Base-by-base conservation (phyloP, 768 basidiomycete genomes). In the Boletus barrowsii region DNA sequence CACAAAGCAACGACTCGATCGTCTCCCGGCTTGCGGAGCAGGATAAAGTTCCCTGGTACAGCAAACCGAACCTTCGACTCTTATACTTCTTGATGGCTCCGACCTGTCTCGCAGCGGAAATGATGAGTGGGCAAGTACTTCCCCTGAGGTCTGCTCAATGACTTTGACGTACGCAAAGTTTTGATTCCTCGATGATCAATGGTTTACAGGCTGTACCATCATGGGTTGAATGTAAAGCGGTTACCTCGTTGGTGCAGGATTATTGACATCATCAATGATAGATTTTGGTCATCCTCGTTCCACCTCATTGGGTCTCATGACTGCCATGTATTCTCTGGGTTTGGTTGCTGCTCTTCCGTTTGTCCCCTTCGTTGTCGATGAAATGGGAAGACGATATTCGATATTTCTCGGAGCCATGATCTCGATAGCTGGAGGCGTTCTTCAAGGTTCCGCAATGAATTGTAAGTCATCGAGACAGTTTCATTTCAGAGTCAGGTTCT, bases 71-170 rank as follows among this genome's bases (percentile, higher is more conserved):
- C 55, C 68, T 86, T 56, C 71, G 83, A 30, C 37, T 73, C 17
- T 61, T 85, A 44, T 86, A 86, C 65, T 50, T 84, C 29, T 52
- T 84, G 47, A 73, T 86, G 65, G 70, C 83, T 55, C 83, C 83
- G 22, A 50, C 54, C 3, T 60, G 59, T 44, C 30, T 66, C 7
- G 54, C 52, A 36, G 61, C 63, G 45, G 61, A 59, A n/a, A 41
- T 55, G 47, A 45, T 42, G 7, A 54, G 42, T 18, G 53, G 56
- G 56, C 18, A 41, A 46, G 52, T 29, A 13, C 20, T 29, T 10
- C 32, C 32, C 13, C 24, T 4, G 32, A 15, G 1, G 15, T 17
- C 3, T 37, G 10, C 14, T 17, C 17, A 15, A 9, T 42, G 9
- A 35, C 26, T 44, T 42, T 60, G 30, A 58, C 8, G 7, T 3